These are phyloP conservation scores for Phylloboletellus chloephorus DNA, from an alignment of 1,284 basidiomycete genomes.

Conservation along the genomic window DNA sequence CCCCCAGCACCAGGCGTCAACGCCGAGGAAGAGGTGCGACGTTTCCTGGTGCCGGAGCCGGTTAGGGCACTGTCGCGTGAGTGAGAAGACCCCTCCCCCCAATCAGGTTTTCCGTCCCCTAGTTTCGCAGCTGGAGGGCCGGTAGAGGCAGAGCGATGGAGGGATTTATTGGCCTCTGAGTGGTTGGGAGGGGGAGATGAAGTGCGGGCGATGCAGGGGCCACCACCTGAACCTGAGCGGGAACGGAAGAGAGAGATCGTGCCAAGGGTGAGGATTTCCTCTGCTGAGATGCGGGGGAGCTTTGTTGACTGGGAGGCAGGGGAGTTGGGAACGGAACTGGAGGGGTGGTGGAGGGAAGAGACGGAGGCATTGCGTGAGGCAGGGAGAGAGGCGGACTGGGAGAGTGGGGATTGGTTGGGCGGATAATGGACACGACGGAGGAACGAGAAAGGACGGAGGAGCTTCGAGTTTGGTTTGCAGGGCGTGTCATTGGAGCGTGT, in stretches of 20 bases:
- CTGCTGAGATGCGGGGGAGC: slow-evolving; percentile 33
- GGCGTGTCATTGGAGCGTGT: slow-evolving; percentile 26
- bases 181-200: slow-evolving; percentile 15
- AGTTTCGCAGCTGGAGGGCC: slow-evolving; percentile 4
- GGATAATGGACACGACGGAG: slow-evolving; percentile 26
- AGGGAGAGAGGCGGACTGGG: slow-evolving; percentile 15
- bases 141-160: slow-evolving; percentile 15
- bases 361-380: slow-evolving; percentile 13
- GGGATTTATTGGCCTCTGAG: slow-evolving; percentile 4
- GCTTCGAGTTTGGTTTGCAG: slow-evolving; percentile 30
- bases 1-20: slow-evolving; percentile 27
- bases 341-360: slow-evolving; percentile 13
- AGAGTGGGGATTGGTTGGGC: slow-evolving; percentile 24
- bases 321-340: slow-evolving; percentile 17
- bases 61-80: slow-evolving; percentile 12
- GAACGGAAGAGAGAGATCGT: slow-evolving; percentile 46
- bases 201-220: slow-evolving; percentile 7
- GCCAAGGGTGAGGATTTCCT: slow-evolving; percentile 41
- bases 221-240: slow-evolving; percentile 31
- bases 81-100: slow-evolving; percentile 1
- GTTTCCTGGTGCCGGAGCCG: slow-evolving; percentile 29
- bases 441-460: slow-evolving; percentile 25
- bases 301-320: slow-evolving; percentile 15
- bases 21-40: slow-evolving; percentile 22
- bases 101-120: slow-evolving; percentile 3